A percentile compares a stretch with the other conserved stretches of the same genome.
Conservation (phyloP, 2,329 filamentous ascomycete genomes). For the Ascochyta koolunga region DNA sequence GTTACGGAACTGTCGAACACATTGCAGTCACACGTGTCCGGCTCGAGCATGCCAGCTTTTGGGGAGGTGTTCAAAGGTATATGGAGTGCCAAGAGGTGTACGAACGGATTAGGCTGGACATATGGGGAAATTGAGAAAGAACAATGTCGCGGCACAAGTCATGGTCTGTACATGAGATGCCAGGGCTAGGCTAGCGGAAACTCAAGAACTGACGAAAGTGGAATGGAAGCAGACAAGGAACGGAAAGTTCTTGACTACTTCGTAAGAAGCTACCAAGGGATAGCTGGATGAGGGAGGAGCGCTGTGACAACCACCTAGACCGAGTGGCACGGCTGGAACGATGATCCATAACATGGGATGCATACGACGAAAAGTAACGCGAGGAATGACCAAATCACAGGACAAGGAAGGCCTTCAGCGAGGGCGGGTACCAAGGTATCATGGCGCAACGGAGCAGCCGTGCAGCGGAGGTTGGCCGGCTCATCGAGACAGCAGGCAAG, state of each 20-base stretch:
- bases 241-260: slow-evolving; percentile 38
- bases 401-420: slow-evolving; percentile 31
- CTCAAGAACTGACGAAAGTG: slow-evolving; percentile 37
- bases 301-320: slow-evolving; percentile 42
- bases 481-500: slow-evolving; percentile 33
- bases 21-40: slow-evolving; percentile 28
- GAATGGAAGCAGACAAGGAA: slow-evolving; percentile 43
- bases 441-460: slow-evolving; percentile 50
- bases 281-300: slow-evolving; percentile 45
- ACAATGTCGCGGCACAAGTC: slow-evolving; percentile 41
- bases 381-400: slow-evolving; percentile 44
- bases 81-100: slow-evolving; percentile 47
- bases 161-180: slow-evolving; percentile 33
- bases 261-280: slow-evolving; percentile 41
- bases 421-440: slow-evolving; percentile 48
- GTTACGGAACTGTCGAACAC: slow-evolving; percentile 22
- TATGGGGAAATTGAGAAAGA: slow-evolving; percentile 38
- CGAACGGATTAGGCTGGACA: slow-evolving; percentile 43
- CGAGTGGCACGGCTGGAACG: slow-evolving; percentile 49
- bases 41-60: slow-evolving; percentile 22
- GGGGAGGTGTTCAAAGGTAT: slow-evolving; percentile 44
- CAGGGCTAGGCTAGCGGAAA: slow-evolving; percentile 41
- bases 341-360: slow-evolving; percentile 42
- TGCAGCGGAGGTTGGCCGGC: slow-evolving; percentile 43
- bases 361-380: slow-evolving; percentile 45